phyloP scores from a whole-genome alignment of 2,329 filamentous ascomycete species.

The Chaetomium sp. region DNA sequence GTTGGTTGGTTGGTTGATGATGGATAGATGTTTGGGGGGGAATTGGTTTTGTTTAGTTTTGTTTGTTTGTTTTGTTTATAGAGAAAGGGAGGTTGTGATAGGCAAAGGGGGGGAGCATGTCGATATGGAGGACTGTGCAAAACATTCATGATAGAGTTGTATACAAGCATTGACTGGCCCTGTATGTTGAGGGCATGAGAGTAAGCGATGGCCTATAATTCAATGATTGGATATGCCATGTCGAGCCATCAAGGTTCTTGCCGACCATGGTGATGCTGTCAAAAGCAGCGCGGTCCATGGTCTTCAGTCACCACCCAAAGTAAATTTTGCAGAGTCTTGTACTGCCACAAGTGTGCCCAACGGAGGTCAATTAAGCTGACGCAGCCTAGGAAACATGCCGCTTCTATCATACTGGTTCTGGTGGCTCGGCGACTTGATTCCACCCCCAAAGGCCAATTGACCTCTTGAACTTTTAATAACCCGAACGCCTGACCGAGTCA shows the following conservation, averaged over 20 bases:
- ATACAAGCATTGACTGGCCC: neutral
- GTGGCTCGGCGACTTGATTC: conserved; percentile 1
- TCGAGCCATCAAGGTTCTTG: neutral
- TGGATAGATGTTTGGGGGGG: neutral
- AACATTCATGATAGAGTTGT: neutral
- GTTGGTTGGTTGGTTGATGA: no score
- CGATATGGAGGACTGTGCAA: neutral
- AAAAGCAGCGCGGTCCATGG: no score
- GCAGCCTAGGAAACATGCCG: neutral
- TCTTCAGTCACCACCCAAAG: no score
- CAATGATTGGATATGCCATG: neutral
- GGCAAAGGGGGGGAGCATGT: neutral
- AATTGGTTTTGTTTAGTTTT: neutral
- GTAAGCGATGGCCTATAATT: neutral
- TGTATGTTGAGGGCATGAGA: neutral
- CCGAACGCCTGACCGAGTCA: conserved; percentile 27
- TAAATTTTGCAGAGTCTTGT: neutral
- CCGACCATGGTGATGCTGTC: neutral
- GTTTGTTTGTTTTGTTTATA: neutral
- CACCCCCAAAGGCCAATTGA: conserved; percentile 8
- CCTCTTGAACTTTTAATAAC: conserved; percentile 20
- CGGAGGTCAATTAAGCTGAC: neutral
- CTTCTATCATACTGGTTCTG: conserved; percentile 23
- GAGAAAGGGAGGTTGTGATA: neutral
- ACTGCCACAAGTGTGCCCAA: neutral